Base-by-base conservation (phyloP, 2,329 filamentous ascomycete species). In the Aspergillus clavatus region DNA sequence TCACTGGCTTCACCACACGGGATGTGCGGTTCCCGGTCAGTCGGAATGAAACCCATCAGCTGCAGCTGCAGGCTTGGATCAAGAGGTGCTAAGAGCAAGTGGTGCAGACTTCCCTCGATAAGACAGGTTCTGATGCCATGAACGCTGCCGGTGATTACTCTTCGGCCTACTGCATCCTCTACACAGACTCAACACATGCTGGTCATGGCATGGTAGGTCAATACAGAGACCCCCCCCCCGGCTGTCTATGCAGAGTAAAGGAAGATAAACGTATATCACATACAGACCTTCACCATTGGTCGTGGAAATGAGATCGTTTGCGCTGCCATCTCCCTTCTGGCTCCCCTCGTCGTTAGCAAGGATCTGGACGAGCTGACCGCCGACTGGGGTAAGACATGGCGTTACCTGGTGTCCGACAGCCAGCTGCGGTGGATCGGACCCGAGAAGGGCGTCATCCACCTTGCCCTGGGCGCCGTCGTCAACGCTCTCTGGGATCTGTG, bases 81-180 rank as follows among this genome's bases (percentile, higher is more conserved):
- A n/a, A n/a, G n/a, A n/a, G n/a, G n/a, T n/a, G 45, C 40, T 40
- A 39, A 41, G 44, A 14, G 10, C 4, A 18, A 24, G 28, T 7
- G 7, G 5, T 18, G 31, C 50, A 80, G 68, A 96, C 89, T n/a
- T 95, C 89, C 31, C 82, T 96, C 50, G 89, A 95, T 72, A 93
- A 91, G 74, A 95, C 89, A n/a, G 89, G 89, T 60, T 94, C 88
- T 7, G 90, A 96, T 79, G 90, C 89, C 61, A 96, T 95, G 90
- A 95, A 96, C 64, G 86, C 87, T 3, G 89, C 89, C 2, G 87
- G 89, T 50, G 89, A 95, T 70, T 95, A 95, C 72, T 95, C 89
- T 1, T 79, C 89, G 10, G 89, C 90, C n/a, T 96, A 95, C 75
- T 95, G 89, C 68, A 91, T 95, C 59, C 74, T 96, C 39, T 74